Evolutionary conservation across 768 basidiomycete species (phyloP), one percentile per base, ranked within the genome.

Genomic region (Phanerodontia chrysosporium): DNA sequence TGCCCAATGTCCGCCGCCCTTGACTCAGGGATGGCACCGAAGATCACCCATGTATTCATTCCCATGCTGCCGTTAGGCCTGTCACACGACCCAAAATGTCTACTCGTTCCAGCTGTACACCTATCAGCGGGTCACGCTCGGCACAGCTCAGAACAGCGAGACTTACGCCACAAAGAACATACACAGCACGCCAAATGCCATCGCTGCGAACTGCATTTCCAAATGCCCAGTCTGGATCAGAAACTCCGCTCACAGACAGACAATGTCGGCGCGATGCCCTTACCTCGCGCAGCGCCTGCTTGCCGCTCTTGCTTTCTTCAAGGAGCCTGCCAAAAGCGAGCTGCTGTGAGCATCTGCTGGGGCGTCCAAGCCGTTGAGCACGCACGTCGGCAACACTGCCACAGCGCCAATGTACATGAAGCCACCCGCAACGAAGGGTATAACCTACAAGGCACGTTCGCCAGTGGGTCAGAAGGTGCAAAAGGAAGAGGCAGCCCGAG

Each of bases 331-430:
- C 64, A 62, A 51, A 49, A 36, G 45, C 36, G 56, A 35, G 6
- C 51, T 45, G 29, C n/a, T 49, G 62, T 45, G 36, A 64, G 51
- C 62, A 59, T 42, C 61, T 29, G 51, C 46, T 57, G 21, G 49
- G 24, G 16, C 28, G 5, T 14, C n/a, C 42, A 51, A 44, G 55
- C 61, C 45, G 62, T 60, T 59, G 24, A 28, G 27, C 21, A 80
- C 89, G 68, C 80, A 92, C 90, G 89, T 91, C 65, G 93, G 93
- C 60, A 95, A 76, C 60, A 95, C 92, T 49, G 92, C 92, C 58
- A 95, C 94, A 29, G 91, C 90, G 27, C 92, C 94, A 68, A 96
- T 95, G 74, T 95, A 95, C 66, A 96, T 76, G 76, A 95, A 97
- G 18, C 92, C 92, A 63, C 92, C 92, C 32, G 92, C 91, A 46